These are phyloP conservation scores for Talaromyces proteolyticus DNA, from an alignment of 495 filamentous ascomycete species.

Conservation along the genomic window DNA sequence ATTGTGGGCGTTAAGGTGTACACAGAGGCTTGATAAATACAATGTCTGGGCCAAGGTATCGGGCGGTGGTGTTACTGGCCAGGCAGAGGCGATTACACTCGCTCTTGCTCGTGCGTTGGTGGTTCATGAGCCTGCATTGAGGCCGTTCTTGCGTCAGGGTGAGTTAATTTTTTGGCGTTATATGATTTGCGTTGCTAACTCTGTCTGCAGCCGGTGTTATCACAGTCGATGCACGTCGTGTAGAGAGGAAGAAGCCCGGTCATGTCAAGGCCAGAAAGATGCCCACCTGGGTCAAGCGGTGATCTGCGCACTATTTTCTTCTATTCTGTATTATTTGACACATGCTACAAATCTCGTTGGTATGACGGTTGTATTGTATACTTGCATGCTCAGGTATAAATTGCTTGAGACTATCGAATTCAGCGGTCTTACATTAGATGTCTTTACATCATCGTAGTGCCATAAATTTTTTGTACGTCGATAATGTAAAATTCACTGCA, in stretches of 20 bases:
- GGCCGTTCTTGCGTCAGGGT: slow-evolving; percentile 84
- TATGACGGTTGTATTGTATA: background rate
- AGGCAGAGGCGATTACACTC: slow-evolving; percentile 92
- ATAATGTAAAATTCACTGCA: no score
- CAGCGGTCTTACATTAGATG: no score
- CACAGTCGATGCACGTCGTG: slow-evolving; percentile 83
- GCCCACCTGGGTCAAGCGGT: slow-evolving; percentile 93
- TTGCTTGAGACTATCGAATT: no score
- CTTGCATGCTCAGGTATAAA: background rate
- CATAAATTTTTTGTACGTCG: no score
- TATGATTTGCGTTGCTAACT: slow-evolving; percentile 17
- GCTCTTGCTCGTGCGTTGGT: slow-evolving; percentile 84
- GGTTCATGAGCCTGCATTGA: slow-evolving; percentile 85
- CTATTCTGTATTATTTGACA: background rate
- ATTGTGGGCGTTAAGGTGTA: slow-evolving; percentile 80
- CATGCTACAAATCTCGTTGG: no score
- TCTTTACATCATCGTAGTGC: no score
- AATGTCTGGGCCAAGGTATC: slow-evolving; percentile 83
- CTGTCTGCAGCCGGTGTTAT: slow-evolving; percentile 71
- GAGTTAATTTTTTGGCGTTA: slow-evolving; percentile 30
- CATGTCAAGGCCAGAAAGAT: slow-evolving; percentile 95
- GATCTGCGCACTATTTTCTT: slow-evolving; percentile 9
- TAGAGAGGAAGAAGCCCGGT: slow-evolving; percentile 98
- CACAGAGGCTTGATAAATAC: slow-evolving; percentile 87
- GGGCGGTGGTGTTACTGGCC: slow-evolving; percentile 88